A percentile compares a stretch with the other conserved stretches of the same genome.
phyloP scores from a whole-genome alignment of 2,329 filamentous ascomycete species.

The Dothistroma septosporum region DNA sequence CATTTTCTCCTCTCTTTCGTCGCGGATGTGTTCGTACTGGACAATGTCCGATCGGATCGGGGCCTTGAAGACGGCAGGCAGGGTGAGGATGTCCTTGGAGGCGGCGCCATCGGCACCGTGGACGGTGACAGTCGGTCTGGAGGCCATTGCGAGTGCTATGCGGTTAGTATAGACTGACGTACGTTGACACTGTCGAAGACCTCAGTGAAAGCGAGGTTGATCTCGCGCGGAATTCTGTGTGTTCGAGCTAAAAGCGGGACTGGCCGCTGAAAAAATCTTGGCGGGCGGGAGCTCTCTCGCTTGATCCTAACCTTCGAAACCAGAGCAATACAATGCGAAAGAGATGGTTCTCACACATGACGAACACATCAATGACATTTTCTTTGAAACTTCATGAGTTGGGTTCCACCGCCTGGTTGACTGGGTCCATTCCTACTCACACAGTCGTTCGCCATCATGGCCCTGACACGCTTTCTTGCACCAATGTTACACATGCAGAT shows the following conservation, averaged over 20 bases:
- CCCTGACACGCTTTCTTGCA: background rate
- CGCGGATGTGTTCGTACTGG: constrained; percentile 60
- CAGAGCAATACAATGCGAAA: too few species aligned
- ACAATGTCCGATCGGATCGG: constrained; percentile 99
- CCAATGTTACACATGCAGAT: background rate
- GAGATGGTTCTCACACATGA: too few species aligned
- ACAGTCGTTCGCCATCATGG: background rate
- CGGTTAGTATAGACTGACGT: background rate
- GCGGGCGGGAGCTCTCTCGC: too few species aligned
- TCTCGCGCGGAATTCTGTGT: too few species aligned
- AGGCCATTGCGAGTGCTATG: constrained; percentile 64
- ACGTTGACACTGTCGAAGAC: background rate
- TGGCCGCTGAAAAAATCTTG: background rate
- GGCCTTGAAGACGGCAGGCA: constrained; percentile 93
- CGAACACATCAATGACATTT: too few species aligned
- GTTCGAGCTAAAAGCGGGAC: too few species aligned
- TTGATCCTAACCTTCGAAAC: too few species aligned
- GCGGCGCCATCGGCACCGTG: constrained; percentile 92
- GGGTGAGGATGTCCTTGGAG: constrained; percentile 81
- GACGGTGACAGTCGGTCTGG: constrained; percentile 95
- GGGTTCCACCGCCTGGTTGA: too few species aligned
- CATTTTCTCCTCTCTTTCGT: constrained; percentile 8
- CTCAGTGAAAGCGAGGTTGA: too few species aligned
- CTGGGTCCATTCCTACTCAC: background rate
- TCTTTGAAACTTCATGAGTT: too few species aligned